phyloP scores from a whole-genome alignment of 2,329 filamentous ascomycete species.

The Penicillium sp. region DNA sequence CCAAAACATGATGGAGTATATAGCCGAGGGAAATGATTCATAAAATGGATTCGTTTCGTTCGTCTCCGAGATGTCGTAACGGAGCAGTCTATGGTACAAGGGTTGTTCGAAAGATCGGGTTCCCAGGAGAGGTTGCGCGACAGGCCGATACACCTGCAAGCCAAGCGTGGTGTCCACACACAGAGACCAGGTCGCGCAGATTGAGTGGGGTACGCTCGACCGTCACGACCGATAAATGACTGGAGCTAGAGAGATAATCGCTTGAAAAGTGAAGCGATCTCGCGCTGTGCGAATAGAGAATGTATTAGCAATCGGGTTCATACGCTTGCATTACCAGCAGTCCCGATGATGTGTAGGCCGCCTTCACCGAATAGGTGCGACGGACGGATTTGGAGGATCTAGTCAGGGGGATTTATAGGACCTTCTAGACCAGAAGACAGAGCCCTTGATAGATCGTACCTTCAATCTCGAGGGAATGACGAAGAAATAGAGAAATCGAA shows the following conservation, averaged over 20 bases:
- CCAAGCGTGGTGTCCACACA: constrained; percentile 21
- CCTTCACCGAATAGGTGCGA: constrained; percentile 11
- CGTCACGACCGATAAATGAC: constrained; percentile 2
- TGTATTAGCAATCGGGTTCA: constrained; percentile 19
- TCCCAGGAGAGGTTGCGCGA: constrained; percentile 19
- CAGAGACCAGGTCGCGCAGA: constrained; percentile 18
- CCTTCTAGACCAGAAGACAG: not conserved
- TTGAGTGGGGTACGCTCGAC: constrained; percentile 11
- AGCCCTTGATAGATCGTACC: constrained; percentile 26
- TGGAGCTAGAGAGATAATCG: not conserved
- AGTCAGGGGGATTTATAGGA: not conserved
- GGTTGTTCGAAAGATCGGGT: constrained; percentile 11
- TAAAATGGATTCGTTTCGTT: constrained; percentile 32
- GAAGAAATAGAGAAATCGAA: constrained; percentile 25
- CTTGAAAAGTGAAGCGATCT: constrained; percentile 19
- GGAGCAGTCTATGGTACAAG: constrained; percentile 32
- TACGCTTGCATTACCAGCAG: constrained; percentile 21
- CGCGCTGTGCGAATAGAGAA: constrained; percentile 19
- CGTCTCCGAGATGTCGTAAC: constrained; percentile 30
- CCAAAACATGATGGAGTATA: constrained; percentile 87
- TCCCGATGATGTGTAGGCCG: constrained; percentile 21
- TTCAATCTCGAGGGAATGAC: constrained; percentile 37
- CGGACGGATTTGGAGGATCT: constrained; percentile 1
- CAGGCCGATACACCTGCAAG: constrained; percentile 20
- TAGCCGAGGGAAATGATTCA: constrained; percentile 37